Percentiles rank a stretch among this genome's conserved stretches.
Evolutionary conservation across 1,139 yeast species (phyloP).

Genomic region (Candida sojae): DNA sequence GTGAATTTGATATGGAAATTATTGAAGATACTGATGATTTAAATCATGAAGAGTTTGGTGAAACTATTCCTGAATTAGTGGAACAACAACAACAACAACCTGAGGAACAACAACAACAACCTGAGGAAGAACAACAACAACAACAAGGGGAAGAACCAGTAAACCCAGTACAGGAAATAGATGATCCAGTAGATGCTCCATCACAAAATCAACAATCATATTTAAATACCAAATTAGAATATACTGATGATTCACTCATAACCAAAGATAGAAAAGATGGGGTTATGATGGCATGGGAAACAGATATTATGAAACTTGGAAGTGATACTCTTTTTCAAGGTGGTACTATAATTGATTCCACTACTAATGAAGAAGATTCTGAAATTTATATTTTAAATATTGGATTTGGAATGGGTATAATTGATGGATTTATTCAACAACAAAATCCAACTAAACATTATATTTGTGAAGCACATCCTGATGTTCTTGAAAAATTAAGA

Average conservation of each 20-base stretch:
- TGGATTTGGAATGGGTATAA: constrained; percentile 97
- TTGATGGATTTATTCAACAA: constrained; percentile 73
- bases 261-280: constrained; percentile 81
- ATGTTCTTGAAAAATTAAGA: constrained; percentile 68
- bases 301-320: constrained; percentile 76
- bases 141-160: constrained; percentile 1
- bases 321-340: constrained; percentile 62
- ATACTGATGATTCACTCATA: constrained; percentile 67
- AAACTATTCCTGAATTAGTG: constrained; percentile 7
- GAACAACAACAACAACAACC: constrained; percentile 13
- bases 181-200: constrained; percentile 44
- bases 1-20: constrained; percentile 54
- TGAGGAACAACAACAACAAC: not conserved
- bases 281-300: constrained; percentile 98
- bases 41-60: constrained; percentile 21
- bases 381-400: constrained; percentile 69
- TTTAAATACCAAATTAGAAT: constrained; percentile 66
- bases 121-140: not conserved
- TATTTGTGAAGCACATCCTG: constrained; percentile 95
- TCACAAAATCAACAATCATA: constrained; percentile 68
- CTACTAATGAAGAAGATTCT: constrained; percentile 26
- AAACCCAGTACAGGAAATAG: too few relatives aligned
- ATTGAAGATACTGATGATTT: constrained; percentile 32
- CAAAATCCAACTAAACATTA: constrained; percentile 68
- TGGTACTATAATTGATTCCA: constrained; percentile 23